Evolutionary conservation across 495 filamentous ascomycete genomes (phyloP), one percentile per base, ranked within the genome.

Genomic region (Parathielavia appendiculata): DNA sequence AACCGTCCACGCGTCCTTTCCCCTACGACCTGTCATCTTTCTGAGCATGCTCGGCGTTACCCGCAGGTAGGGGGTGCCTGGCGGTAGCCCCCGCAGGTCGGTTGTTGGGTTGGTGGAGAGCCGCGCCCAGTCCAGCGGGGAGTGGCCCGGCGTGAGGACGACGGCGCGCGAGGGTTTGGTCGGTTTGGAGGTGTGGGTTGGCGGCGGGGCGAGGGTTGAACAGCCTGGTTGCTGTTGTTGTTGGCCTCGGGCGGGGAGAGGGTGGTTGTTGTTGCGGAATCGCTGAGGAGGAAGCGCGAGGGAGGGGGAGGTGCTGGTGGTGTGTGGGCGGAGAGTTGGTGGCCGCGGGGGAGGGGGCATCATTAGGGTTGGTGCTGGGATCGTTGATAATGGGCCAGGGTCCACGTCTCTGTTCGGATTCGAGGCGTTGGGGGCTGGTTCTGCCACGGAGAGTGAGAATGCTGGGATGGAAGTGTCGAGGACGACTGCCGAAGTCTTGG

Each of bases 91-190:
- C 30, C 86, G 84, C 11, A 95, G 83, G 61, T 89, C 84, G 46
- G 80, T 80, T 7, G 77, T 74, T 4, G 88, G 86, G 50, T 81
- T 77, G n/a, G 76, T 74, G 2, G 83, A 79, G 1, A 95, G 81
- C 14, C 84, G 82, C 26, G 93, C 93, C 93, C 93, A 98, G 79
- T 98, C 93, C 7, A 98, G 85, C 0, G 93, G 93, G 1, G 88
- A 92, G 76, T 88, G 91, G 39, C 93, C 93, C 0, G 93, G 93
- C 34, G 83, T 78, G 35, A 98, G 85, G 16, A 86, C 74, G 20
- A 95, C 89, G 62, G 88, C 64, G 56, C 69, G 68, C 23, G 71
- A 75, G 17, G 78, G 78, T 60, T 79, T 80, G 10, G 71, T 54
- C 11, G 78, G 79, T 36, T 75, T 77, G 60, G 68, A 51, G 39